These are phyloP conservation scores for Pecoramyces ruminantium DNA, from an alignment of 192 early-diverging fungal species.

Conservation along the genomic window DNA sequence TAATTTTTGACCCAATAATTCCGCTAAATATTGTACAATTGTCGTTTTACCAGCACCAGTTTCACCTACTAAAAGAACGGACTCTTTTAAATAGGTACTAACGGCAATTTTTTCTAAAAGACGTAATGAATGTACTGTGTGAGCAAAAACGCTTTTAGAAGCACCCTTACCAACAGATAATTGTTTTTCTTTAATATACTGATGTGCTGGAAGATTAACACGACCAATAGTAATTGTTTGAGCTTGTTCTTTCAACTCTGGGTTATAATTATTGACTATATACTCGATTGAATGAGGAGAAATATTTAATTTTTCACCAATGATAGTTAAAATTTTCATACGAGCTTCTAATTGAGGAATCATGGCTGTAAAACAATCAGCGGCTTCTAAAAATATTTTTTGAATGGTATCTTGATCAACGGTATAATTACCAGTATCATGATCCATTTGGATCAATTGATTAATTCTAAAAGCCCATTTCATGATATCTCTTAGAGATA, in stretches of 20 bases:
- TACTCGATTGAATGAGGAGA: conserved; percentile 47
- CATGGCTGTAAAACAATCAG: conserved; percentile 74
- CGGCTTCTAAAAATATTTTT: conserved; percentile 67
- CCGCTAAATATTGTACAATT: conserved; percentile 78
- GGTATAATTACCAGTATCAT: not conserved
- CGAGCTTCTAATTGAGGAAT: conserved; percentile 49
- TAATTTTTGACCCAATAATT: conserved; percentile 49
- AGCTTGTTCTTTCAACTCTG: conserved; percentile 23
- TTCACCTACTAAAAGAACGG: conserved; percentile 82
- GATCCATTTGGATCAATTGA: not conserved
- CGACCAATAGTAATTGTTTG: conserved; percentile 29
- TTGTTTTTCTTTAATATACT: not conserved
- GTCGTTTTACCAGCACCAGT: conserved; percentile 98
- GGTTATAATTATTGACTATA: conserved; percentile 50
- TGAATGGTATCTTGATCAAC: conserved; percentile 5
- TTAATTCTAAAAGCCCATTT: not conserved
- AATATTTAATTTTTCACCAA: conserved; percentile 56
- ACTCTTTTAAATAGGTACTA: conserved; percentile 60
- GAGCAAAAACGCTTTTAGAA: conserved; percentile 49
- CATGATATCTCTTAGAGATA: conserved; percentile 8
- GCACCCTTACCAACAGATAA: not conserved
- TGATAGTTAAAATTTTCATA: conserved; percentile 30
- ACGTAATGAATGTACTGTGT: conserved; percentile 60
- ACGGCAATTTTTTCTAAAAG: conserved; percentile 76
- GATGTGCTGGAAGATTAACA: conserved; percentile 20